Base-by-base conservation (phyloP, 306 rosid species). In the Dalbergia cultrata region DNA sequence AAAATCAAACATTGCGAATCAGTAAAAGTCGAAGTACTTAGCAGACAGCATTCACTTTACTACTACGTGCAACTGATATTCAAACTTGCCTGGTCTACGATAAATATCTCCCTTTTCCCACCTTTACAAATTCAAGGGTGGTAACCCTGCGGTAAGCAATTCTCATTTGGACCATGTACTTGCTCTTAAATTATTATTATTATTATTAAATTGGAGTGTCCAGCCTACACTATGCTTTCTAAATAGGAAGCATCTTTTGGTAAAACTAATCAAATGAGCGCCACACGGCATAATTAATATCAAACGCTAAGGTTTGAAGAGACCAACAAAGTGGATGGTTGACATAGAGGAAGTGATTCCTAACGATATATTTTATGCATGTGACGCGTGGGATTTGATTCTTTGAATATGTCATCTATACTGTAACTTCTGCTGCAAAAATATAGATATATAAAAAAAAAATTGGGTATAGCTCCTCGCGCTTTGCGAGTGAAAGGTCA, bases 401-500 rank as follows among this genome's bases (percentile, higher is more conserved):
- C 35, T 52, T 54, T 66, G 19, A 37, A 67, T 65, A 49, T 52
- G 66, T 66, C 60, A 58, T 13, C 4, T 4, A 65, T 12, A 41
- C 5, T 59, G 59, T 68, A 37, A 22, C 59, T 50, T 16, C 39
- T 70, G 65, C 65, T 17, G 5, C 34, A 57, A 68, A 58, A 70
- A 31, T 39, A 77, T 43, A 26, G 1, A 26, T 26, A 26, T 26
- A 26, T 11, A 4, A 33, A 44, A n/a, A 26, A 37, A 12, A 43
- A n/a, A 39, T 2, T 43, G 3, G 45, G 53, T 1, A 9, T 45
- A 57, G 22, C 22, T 58, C 60, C 22, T 58, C 60, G 67, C 2
- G 73, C 16, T 61, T 69, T 50, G 3, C 4, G n/a, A 70, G 75
- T 64, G 35, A 53, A 78, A 83, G 57, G 86, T 83, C 83, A 78